These are phyloP conservation scores for Auxenochlorella protothecoides DNA, from an alignment of 139 green algal genomes.

Conservation along the genomic window DNA sequence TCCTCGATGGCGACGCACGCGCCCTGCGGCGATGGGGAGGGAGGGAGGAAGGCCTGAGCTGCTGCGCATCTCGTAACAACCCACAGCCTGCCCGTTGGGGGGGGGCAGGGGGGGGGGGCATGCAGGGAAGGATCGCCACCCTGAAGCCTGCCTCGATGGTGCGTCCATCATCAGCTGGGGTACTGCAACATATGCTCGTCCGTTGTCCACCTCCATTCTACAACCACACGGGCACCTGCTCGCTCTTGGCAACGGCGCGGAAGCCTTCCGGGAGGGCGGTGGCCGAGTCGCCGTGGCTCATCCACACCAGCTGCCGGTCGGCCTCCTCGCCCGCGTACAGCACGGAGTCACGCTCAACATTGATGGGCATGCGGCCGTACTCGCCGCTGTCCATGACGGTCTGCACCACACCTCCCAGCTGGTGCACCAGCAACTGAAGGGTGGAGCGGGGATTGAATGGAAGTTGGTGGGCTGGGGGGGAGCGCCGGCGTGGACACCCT, in stretches of 20 bases:
- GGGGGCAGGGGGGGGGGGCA: too few relatives aligned
- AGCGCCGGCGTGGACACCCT: too few relatives aligned
- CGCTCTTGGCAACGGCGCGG: constrained; percentile 56
- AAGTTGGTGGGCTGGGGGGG: background rate
- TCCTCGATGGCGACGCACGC: constrained; percentile 91
- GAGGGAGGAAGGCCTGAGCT: background rate
- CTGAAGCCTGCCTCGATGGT: too few relatives aligned
- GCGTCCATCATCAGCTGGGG: too few relatives aligned
- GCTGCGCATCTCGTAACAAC: background rate
- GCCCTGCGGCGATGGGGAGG: constrained; percentile 40
- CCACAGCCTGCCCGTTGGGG: background rate
- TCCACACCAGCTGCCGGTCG: constrained; percentile 82
- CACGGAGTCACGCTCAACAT: constrained; percentile 36
- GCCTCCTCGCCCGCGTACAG: constrained; percentile 52
- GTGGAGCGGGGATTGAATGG: constrained; percentile 24
- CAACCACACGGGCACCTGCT: constrained; percentile 38
- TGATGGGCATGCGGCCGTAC: constrained; percentile 93
- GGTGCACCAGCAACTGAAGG: constrained; percentile 37
- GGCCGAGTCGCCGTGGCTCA: constrained; percentile 95
- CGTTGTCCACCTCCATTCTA: background rate
- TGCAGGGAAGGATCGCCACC: too few relatives aligned
- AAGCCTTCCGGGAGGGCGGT: constrained; percentile 84
- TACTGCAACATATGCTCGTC: too few relatives aligned
- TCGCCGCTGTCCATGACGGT: constrained; percentile 63
- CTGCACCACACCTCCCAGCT: constrained; percentile 68